A percentile compares a stretch with the other conserved stretches of the same genome.
Conservation (phyloP, 1,284 basidiomycete species). For the Megacollybia platyphylla region DNA sequence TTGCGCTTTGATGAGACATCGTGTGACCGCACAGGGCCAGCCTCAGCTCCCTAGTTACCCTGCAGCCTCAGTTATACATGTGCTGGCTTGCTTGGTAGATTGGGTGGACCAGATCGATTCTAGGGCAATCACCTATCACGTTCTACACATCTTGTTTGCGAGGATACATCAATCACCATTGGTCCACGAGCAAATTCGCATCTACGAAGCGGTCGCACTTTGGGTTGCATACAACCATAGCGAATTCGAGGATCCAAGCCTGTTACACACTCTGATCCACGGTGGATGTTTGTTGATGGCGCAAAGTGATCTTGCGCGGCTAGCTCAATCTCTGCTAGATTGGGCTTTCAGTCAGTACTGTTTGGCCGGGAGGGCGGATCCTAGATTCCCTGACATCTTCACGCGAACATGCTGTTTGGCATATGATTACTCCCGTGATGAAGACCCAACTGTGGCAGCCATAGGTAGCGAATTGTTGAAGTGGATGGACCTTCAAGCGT, state of each 20-base stretch:
- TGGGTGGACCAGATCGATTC: constrained; percentile 23
- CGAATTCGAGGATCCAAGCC: constrained; percentile 40
- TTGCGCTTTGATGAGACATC: constrained; percentile 34
- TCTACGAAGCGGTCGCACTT: constrained; percentile 63
- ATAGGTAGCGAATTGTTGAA: constrained; percentile 34
- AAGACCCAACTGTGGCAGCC: constrained; percentile 15
- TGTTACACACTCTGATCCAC: constrained; percentile 59
- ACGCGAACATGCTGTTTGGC: constrained; percentile 50
- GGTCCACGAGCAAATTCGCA: constrained; percentile 76
- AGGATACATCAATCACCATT: constrained; percentile 59
- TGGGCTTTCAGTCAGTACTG: constrained; percentile 58
- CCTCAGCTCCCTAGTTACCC: constrained; percentile 51
- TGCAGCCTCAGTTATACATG: constrained; percentile 34
- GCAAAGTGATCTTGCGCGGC: constrained; percentile 54
- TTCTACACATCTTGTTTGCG: constrained; percentile 64
- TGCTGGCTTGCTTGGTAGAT: constrained; percentile 45
- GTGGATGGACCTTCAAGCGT: constrained; percentile 53
- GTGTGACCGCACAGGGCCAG: constrained; percentile 30
- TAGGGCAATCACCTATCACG: constrained; percentile 58
- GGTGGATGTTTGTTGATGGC: constrained; percentile 54
- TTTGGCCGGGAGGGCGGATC: constrained; percentile 22
- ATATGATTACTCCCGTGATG: constrained; percentile 31
- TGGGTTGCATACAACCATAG: constrained; percentile 50
- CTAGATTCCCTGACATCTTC: constrained; percentile 49
- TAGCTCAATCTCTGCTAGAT: constrained; percentile 64